phyloP scores from a whole-genome alignment of 768 basidiomycete genomes.

The Imleria badia region DNA sequence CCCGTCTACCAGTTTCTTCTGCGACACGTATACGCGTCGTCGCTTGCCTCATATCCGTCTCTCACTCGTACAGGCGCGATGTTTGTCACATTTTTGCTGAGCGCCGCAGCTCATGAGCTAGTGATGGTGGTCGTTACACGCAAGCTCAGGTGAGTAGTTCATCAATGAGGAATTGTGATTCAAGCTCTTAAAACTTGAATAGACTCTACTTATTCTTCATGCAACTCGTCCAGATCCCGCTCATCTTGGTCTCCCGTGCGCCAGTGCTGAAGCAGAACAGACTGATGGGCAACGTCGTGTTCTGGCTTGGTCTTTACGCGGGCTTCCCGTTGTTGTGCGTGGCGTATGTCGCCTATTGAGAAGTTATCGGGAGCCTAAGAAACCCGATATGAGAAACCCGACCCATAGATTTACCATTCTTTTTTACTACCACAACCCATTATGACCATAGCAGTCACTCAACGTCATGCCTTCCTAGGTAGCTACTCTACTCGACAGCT shows the following conservation, averaged over 20 bases:
- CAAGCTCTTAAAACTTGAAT: neutral
- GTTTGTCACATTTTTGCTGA: slow-evolving; percentile 89
- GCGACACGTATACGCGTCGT: slow-evolving; percentile 92
- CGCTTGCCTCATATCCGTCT: slow-evolving; percentile 67
- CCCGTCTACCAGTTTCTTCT: slow-evolving; percentile 93
- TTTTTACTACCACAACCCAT: neutral
- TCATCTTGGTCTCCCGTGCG: slow-evolving; percentile 79
- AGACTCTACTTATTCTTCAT: slow-evolving; percentile 86
- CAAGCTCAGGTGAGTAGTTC: slow-evolving; percentile 70
- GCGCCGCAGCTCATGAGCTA: slow-evolving; percentile 88
- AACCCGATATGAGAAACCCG: slow-evolving; percentile 1
- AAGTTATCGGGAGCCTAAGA: neutral
- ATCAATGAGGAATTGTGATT: neutral
- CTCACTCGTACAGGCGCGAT: slow-evolving; percentile 81
- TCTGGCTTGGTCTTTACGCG: slow-evolving; percentile 90
- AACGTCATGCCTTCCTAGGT: neutral
- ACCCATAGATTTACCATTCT: slow-evolving; percentile 2
- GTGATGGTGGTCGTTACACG: slow-evolving; percentile 96
- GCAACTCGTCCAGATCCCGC: slow-evolving; percentile 87
- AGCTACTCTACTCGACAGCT: neutral
- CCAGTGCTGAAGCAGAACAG: slow-evolving; percentile 80
- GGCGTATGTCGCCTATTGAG: slow-evolving; percentile 58
- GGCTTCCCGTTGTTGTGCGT: slow-evolving; percentile 95
- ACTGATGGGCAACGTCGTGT: slow-evolving; percentile 79
- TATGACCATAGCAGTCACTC: neutral